Evolutionary conservation across 306 rosid genomes (phyloP), one percentile per base, ranked within the genome.

Genomic region (Cicer yamashitae): DNA sequence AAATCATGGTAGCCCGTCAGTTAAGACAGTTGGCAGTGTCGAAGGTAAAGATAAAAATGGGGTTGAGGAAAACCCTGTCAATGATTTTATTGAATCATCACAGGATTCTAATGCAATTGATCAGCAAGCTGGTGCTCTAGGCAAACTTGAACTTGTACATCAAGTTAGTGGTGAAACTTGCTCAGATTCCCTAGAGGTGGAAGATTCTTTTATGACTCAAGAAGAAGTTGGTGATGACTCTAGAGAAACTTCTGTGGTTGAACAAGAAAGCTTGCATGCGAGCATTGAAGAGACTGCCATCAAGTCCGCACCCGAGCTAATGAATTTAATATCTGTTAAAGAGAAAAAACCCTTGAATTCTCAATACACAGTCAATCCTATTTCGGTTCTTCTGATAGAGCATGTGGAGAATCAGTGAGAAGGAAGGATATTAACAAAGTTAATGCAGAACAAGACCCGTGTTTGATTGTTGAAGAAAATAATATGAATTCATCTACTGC

Each of bases 51-150:
- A 75, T 75, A 45, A 13, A 34, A 64, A n/a, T 61, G 30, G 65
- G 81, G 78, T 53, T 62, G 86, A 82, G 72, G 85, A 82, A 84
- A 83, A 76, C 62, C 47, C 69, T 39, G 57, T 48, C 13, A 75
- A 74, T 71, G 71, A 73, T 67, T 61, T 18, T 71, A 50, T 56
- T 43, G 76, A 73, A 45, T 74, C 82, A 59, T 61, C 37, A n/a
- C 69, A 50, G 47, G 75, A 79, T 57, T 73, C 82, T 58, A 57
- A 56, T 74, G 72, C 38, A 30, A 71, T 41, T 82, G 79, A 72
- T 45, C 79, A 73, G 82, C 85, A 67, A 59, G 76, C 18, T 77
- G 71, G 57, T 76, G 78, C 53, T 58, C 75, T 69, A 43, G 46
- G 39, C 45, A 41, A 68, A 53, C 54, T 18, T 59, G 76, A 75